Percentiles rank a stretch among this genome's conserved stretches.
These are phyloP conservation scores for Geotrichum reessii DNA, from an alignment of 1,139 yeast genomes.

Conservation along the genomic window DNA sequence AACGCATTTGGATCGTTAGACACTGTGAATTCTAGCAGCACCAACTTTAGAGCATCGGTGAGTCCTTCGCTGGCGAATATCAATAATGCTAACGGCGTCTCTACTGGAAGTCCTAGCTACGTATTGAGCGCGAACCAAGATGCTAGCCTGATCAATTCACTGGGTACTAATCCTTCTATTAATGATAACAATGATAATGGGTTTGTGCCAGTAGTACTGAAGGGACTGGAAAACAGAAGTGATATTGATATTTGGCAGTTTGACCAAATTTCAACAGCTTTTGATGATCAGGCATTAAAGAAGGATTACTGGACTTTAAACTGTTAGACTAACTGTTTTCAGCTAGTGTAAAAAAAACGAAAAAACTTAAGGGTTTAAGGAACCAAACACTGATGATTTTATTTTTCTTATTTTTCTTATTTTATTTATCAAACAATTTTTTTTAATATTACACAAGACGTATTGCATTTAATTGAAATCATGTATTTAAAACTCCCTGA, in stretches of 20 bases:
- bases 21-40: not conserved
- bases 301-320: slow-evolving; percentile 1
- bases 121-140: not conserved
- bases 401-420: too few relatives aligned
- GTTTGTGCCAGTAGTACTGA: slow-evolving; percentile 17
- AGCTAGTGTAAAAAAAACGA: not conserved
- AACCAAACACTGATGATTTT: too few relatives aligned
- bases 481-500: too few relatives aligned
- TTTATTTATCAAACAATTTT: too few relatives aligned
- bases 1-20: not conserved
- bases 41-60: not conserved
- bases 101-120: not conserved
- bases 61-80: not conserved
- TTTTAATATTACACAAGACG: not conserved
- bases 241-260: slow-evolving; percentile 1
- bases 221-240: not conserved
- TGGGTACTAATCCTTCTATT: not conserved
- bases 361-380: too few relatives aligned
- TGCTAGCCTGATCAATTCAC: not conserved
- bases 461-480: not conserved
- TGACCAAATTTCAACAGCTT: not conserved
- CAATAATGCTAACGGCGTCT: not conserved
- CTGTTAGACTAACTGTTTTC: not conserved
- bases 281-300: not conserved
- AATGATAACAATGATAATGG: not conserved